Percentiles rank a stretch among this genome's conserved stretches.
Conservation (phyloP, 371 early-diverging fungal species). For the Conidiobolus incongruus region DNA sequence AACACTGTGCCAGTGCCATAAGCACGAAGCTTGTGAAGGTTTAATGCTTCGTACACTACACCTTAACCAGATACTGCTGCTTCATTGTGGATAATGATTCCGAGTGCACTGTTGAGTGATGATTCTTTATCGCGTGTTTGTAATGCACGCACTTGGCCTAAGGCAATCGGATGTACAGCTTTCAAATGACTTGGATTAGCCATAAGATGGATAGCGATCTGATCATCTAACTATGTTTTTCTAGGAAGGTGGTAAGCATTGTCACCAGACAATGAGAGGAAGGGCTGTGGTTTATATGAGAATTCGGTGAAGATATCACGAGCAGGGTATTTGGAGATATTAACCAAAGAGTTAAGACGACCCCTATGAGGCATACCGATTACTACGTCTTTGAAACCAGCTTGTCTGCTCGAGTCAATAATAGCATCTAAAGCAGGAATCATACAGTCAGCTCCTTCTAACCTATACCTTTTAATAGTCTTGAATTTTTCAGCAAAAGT, state of each 20-base stretch:
- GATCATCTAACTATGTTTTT: slow-evolving; percentile 7
- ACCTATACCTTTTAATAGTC: slow-evolving; percentile 84
- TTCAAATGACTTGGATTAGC: slow-evolving; percentile 90
- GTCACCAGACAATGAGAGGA: slow-evolving; percentile 40
- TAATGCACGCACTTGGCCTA: slow-evolving; percentile 83
- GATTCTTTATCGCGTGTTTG: slow-evolving; percentile 60
- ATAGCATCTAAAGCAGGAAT: slow-evolving; percentile 74
- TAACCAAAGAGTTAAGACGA: slow-evolving; percentile 74
- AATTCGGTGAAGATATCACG: slow-evolving; percentile 78
- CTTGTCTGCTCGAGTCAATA: slow-evolving; percentile 20
- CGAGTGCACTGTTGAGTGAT: slow-evolving; percentile 43
- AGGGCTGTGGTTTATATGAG: slow-evolving; percentile 74
- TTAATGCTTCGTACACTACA: slow-evolving; percentile 84
- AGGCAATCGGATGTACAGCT: slow-evolving; percentile 85
- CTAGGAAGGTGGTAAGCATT: slow-evolving; percentile 65
- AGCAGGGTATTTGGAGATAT: slow-evolving; percentile 53
- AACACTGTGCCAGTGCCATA: slow-evolving; percentile 75
- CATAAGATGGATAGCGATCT: slow-evolving; percentile 57
- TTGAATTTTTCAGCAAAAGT: slow-evolving; percentile 89
- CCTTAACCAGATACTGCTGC: slow-evolving; percentile 65
- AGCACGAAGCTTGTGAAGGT: slow-evolving; percentile 77
- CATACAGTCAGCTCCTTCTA: slow-evolving; percentile 94
- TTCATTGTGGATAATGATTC: slow-evolving; percentile 89
- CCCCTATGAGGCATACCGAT: slow-evolving; percentile 96
- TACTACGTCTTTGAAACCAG: slow-evolving; percentile 51